Evolutionary conservation across 2,329 filamentous ascomycete genomes (phyloP), one percentile per base, ranked within the genome.

Genomic region (Dactylellina cionopaga): DNA sequence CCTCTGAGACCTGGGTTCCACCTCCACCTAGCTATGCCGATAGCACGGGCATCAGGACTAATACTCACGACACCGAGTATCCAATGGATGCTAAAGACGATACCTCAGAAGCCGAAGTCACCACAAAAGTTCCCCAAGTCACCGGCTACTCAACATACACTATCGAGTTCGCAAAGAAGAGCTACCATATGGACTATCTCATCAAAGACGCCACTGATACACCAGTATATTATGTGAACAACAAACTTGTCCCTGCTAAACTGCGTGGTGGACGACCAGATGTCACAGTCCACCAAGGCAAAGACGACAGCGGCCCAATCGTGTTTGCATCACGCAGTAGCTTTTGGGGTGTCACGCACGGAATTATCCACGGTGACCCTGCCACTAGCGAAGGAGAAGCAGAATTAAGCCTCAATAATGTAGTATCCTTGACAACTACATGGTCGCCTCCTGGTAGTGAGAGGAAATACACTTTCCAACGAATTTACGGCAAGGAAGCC

Each of bases 151-250:
- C 65, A 10, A 62, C 49, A 6, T 70, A 70, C 17, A 62, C 56
- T 6, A 41, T 62, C 27, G 65, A 70, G 9, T 70, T 70, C 17
- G 65, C 65, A 25, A 70, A 70, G 31, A 39, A 52, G 1, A 70
- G 65, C 17, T 62, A 55, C 35, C 65, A 70, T 19, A 62, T 62
- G 65, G 65, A 70, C 41, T 44, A 62, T 31, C 19, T 70, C 9
- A 62, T 70, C 55, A 70, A 70, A 43, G 65, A 70, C 24, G 27
- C 27, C 17, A 41, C 47, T 1, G 65, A 70, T 24, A 54, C 7
- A 2, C 47, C 65, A 2, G 1, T 47, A 1, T 51, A 39, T 10
- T 70, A 70, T 33, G 65, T 70, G 13, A 54, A 70, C 29, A 70
- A 70, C 24, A 70, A 62, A 31, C 39, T 52, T n/a, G 15, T 70